Percentiles rank a stretch among this genome's conserved stretches.
These are phyloP conservation scores for Cocos nucifera DNA, from an alignment of 176 grass and related monocot species.

Conservation along the genomic window DNA sequence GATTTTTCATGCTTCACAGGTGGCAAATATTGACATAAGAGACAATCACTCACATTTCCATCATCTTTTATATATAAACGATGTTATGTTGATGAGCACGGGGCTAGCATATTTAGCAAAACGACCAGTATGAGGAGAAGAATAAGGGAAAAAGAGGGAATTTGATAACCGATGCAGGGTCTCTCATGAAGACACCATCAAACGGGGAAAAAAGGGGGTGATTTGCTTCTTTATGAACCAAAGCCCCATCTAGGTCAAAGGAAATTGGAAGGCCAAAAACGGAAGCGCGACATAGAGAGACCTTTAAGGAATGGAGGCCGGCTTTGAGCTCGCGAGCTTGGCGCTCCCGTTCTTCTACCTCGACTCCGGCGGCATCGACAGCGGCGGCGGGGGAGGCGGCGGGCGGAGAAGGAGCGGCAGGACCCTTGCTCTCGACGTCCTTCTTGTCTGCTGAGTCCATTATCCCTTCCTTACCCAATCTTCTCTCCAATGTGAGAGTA, in stretches of 20 bases:
- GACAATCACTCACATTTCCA: too few relatives aligned
- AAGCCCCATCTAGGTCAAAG: background rate
- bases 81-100: too few relatives aligned
- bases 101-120: too few relatives aligned
- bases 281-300: background rate
- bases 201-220: background rate
- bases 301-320: slow-evolving; percentile 84
- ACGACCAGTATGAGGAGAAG: too few relatives aligned
- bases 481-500: too few relatives aligned
- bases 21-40: too few relatives aligned
- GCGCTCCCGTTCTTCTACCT: slow-evolving; percentile 58
- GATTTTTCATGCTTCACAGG: too few relatives aligned
- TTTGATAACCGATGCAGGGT: background rate
- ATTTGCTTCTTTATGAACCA: too few relatives aligned
- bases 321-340: slow-evolving; percentile 70
- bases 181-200: background rate
- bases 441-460: background rate
- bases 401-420: slow-evolving; percentile 1
- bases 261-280: background rate
- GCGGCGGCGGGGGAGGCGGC: background rate
- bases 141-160: too few relatives aligned
- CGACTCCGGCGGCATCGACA: slow-evolving; percentile 23
- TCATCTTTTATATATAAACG: too few relatives aligned
- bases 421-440: slow-evolving; percentile 10
- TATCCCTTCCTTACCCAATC: too few relatives aligned